phyloP scores from a whole-genome alignment of 768 basidiomycete genomes.

The Hygrophoropsis aurantiaca region DNA sequence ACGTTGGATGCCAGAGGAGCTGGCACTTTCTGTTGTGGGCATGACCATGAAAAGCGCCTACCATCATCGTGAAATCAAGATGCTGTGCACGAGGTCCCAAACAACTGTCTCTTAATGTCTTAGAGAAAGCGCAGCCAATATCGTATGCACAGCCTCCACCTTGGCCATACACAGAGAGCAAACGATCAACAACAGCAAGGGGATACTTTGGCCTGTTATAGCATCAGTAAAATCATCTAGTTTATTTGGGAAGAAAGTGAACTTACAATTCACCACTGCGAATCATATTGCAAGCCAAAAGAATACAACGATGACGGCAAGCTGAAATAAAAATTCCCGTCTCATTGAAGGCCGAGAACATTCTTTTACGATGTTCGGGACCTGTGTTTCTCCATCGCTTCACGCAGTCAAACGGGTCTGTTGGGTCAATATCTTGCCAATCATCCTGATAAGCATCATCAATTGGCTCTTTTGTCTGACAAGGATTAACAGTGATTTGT shows the following conservation, averaged over 20 bases:
- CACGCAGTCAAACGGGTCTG: neutral
- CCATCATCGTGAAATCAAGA: conserved; percentile 2
- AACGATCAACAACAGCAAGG: conserved; percentile 14
- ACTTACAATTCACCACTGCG: too few species aligned
- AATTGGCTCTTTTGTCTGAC: neutral
- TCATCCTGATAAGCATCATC: neutral
- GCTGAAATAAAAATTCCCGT: neutral
- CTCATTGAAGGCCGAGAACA: neutral
- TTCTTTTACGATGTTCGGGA: neutral
- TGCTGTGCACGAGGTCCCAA: conserved; percentile 5
- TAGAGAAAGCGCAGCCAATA: conserved; percentile 23
- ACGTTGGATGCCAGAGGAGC: conserved; percentile 25
- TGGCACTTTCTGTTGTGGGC: conserved; percentile 27
- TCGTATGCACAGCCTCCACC: too few species aligned
- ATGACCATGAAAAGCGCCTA: too few species aligned
- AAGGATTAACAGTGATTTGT: neutral
- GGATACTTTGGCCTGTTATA: neutral
- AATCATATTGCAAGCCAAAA: neutral
- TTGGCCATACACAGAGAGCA: conserved; percentile 13
- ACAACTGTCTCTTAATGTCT: conserved; percentile 12
- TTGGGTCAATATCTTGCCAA: neutral
- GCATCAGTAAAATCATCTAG: neutral
- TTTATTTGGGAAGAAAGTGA: too few species aligned
- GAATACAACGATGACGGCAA: neutral
- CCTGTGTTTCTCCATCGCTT: neutral